phyloP scores from a whole-genome alignment of 202 grass and related monocot species.

The Panicum hallii region DNA sequence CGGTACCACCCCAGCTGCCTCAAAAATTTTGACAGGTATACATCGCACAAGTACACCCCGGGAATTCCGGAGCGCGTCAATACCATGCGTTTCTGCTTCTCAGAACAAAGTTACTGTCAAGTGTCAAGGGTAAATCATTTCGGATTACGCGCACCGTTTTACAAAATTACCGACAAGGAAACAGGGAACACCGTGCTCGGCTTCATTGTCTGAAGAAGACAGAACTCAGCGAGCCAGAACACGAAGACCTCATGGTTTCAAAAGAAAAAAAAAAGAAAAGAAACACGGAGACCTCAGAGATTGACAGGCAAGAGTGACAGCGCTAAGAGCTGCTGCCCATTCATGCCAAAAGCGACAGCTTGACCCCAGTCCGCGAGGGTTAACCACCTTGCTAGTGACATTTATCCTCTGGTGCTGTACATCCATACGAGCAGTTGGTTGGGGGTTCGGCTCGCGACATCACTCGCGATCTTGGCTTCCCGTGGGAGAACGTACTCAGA shows the following conservation, averaged over 20 bases:
- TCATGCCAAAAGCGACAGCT: slow-evolving; percentile 30
- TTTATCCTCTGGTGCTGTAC: neutral
- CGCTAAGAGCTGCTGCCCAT: neutral
- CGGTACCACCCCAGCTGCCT: slow-evolving; percentile 1
- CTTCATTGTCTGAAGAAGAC: neutral
- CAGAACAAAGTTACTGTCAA: neutral
- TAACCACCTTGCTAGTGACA: slow-evolving; percentile 24
- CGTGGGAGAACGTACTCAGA: neutral
- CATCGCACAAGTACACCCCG: neutral
- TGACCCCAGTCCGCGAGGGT: slow-evolving; percentile 25
- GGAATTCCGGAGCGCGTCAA: neutral
- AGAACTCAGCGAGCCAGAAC: no score
- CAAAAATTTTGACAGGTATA: neutral
- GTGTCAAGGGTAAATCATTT: neutral
- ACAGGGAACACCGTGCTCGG: neutral
- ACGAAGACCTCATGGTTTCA: neutral
- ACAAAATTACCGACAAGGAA: neutral
- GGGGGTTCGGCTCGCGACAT: slow-evolving; percentile 25
- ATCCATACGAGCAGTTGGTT: slow-evolving; percentile 34
- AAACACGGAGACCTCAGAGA: neutral
- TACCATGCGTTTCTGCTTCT: neutral
- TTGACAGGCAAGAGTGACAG: neutral
- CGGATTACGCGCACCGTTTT: neutral
- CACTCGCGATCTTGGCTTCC: slow-evolving; percentile 4
- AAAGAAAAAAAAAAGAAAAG: no score